A percentile compares a stretch with the other conserved stretches of the same genome.
phyloP scores from a whole-genome alignment of 495 filamentous ascomycete genomes.

The Neurospora cerealis region DNA sequence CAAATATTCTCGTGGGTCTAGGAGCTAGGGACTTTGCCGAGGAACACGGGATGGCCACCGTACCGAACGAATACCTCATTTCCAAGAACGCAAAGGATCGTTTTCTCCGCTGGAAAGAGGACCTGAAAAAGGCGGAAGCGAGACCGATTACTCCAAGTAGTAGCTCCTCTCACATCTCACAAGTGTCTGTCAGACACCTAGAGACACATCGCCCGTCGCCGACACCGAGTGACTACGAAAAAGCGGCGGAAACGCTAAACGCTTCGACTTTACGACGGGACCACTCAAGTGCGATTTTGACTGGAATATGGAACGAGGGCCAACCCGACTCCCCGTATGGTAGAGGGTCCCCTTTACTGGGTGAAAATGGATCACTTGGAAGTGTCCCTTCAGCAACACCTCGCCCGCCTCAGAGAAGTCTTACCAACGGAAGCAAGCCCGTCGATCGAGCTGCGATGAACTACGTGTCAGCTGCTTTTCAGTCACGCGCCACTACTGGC shows the following conservation, averaged over 20 bases:
- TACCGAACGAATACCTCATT: slow-evolving; percentile 63
- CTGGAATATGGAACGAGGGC: slow-evolving; percentile 51
- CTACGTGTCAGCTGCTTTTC: slow-evolving; percentile 8
- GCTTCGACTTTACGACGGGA: slow-evolving; percentile 23
- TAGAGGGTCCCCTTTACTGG: slow-evolving; percentile 4
- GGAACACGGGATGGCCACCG: slow-evolving; percentile 57
- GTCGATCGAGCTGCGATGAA: slow-evolving; percentile 4
- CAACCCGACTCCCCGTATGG: slow-evolving; percentile 41
- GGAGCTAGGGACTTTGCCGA: slow-evolving; percentile 80
- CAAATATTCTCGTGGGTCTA: slow-evolving; percentile 77
- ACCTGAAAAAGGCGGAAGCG: slow-evolving; percentile 51
- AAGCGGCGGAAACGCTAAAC: slow-evolving; percentile 2
- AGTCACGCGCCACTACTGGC: slow-evolving; percentile 2
- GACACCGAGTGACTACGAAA: slow-evolving; percentile 14
- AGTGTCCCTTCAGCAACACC: neutral
- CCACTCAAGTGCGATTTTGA: slow-evolving; percentile 41
- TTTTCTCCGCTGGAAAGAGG: slow-evolving; percentile 64
- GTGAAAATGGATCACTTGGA: slow-evolving; percentile 6
- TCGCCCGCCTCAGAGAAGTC: neutral
- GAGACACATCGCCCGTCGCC: neutral
- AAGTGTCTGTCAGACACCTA: neutral
- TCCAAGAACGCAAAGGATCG: slow-evolving; percentile 64
- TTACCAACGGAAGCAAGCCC: neutral
- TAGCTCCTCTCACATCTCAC: slow-evolving; percentile 1
- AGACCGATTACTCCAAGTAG: neutral